phyloP scores from a whole-genome alignment of 2,329 filamentous ascomycete species.

The Trichophyton simii region DNA sequence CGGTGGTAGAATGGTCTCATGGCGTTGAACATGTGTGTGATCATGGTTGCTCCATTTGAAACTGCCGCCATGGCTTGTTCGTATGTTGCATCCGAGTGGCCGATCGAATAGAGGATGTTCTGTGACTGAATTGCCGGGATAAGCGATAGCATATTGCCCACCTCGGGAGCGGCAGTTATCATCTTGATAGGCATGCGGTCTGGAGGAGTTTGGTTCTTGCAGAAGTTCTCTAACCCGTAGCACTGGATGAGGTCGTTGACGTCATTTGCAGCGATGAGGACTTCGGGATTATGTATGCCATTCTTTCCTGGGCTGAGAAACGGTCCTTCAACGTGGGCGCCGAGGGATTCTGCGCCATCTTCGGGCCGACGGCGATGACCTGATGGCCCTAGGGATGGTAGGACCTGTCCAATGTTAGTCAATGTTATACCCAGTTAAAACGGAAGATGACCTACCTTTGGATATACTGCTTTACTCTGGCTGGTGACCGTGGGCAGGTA shows the following conservation, averaged over 20 bases:
- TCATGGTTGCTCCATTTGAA: conserved; percentile 67
- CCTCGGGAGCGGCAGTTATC: conserved; percentile 78
- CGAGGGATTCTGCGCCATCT: conserved; percentile 73
- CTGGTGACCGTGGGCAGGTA: conserved; percentile 70
- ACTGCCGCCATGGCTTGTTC: conserved; percentile 64
- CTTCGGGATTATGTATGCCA: conserved; percentile 66
- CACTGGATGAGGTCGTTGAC: conserved; percentile 44
- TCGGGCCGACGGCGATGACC: conserved; percentile 45
- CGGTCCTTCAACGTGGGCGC: conserved; percentile 82
- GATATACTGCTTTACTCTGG: conserved; percentile 73
- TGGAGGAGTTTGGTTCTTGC: conserved; percentile 8
- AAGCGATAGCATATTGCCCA: conserved; percentile 53
- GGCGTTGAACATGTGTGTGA: conserved; percentile 88
- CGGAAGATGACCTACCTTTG: conserved; percentile 41
- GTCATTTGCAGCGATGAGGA: conserved; percentile 52
- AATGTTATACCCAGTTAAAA: not conserved
- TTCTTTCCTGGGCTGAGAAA: conserved; percentile 76
- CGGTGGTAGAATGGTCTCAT: conserved; percentile 86
- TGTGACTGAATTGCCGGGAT: conserved; percentile 54
- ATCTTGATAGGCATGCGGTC: conserved; percentile 46
- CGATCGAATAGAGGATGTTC: conserved; percentile 66
- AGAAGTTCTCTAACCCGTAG: conserved; percentile 58
- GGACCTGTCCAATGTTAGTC: conserved; percentile 28
- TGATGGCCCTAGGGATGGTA: conserved; percentile 67
- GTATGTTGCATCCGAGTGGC: conserved; percentile 78